These are phyloP conservation scores for Lobosporangium transversale DNA, from an alignment of 192 early-diverging fungal species.

Conservation along the genomic window DNA sequence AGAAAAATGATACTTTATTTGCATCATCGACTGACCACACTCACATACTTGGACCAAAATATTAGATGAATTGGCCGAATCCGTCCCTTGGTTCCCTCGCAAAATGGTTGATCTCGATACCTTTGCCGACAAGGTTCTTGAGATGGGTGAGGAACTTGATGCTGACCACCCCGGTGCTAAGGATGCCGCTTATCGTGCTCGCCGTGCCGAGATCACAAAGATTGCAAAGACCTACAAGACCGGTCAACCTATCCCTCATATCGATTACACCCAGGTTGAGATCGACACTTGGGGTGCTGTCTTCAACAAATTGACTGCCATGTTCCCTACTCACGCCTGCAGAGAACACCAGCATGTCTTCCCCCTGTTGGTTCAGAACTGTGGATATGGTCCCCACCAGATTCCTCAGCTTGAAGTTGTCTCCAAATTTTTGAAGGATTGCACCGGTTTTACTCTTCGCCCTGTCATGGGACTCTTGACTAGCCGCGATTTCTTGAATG, in stretches of 20 bases:
- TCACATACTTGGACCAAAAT: too few species aligned
- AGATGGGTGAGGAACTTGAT: slow-evolving; percentile 89
- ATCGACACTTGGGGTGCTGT: slow-evolving; percentile 86
- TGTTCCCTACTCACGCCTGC: slow-evolving; percentile 91
- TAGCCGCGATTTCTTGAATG: slow-evolving; percentile 94
- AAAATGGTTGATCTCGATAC: slow-evolving; percentile 91
- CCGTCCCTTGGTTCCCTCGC: slow-evolving; percentile 93
- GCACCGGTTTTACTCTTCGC: slow-evolving; percentile 93
- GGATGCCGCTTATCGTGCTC: slow-evolving; percentile 84
- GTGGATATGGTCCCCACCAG: slow-evolving; percentile 81
- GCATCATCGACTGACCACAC: too few species aligned
- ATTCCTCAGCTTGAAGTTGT: slow-evolving; percentile 93
- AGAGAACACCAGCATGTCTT: slow-evolving; percentile 92
- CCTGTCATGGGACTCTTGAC: slow-evolving; percentile 95
- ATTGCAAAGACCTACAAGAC: slow-evolving; percentile 81
- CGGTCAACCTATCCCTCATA: slow-evolving; percentile 81
- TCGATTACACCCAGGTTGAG: slow-evolving; percentile 86
- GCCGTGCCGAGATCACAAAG: slow-evolving; percentile 84
- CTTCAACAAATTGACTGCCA: slow-evolving; percentile 74
- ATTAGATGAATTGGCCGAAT: slow-evolving; percentile 42
- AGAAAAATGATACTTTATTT: too few species aligned
- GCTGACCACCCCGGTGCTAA: slow-evolving; percentile 95
- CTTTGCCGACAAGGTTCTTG: slow-evolving; percentile 91
- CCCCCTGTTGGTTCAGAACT: slow-evolving; percentile 91
- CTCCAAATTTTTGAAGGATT: slow-evolving; percentile 91